Evolutionary conservation across 2,329 filamentous ascomycete genomes (phyloP).

Genomic region (Corinectria fuckeliana): DNA sequence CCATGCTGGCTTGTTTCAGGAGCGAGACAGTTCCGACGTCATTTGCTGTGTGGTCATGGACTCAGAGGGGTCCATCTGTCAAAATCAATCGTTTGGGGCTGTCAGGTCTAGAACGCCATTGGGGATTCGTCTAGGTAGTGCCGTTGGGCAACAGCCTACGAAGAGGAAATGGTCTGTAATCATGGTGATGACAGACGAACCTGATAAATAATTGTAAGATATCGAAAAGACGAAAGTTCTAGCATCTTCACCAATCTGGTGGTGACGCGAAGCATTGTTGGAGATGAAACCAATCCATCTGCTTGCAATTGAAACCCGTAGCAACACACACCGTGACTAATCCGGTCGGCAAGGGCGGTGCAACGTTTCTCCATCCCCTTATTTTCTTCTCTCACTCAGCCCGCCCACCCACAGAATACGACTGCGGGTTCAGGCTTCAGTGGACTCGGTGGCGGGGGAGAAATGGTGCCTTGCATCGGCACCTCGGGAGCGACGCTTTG

Average conservation of each 20-base stretch:
- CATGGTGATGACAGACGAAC: background rate
- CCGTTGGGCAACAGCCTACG: background rate
- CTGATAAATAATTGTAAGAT: background rate
- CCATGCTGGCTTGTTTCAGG: background rate
- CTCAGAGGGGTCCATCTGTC: background rate
- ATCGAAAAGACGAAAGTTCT: background rate
- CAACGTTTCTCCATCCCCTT: background rate
- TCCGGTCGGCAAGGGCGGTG: background rate
- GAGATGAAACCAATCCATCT: background rate
- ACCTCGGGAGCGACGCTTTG: constrained; percentile 2
- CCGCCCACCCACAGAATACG: background rate
- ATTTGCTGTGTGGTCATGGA: background rate
- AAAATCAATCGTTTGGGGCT: background rate
- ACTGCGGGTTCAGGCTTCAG: background rate
- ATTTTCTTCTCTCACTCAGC: background rate
- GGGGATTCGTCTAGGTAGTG: background rate
- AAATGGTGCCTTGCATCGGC: constrained; percentile 13
- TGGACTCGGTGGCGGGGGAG: background rate
- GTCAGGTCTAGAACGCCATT: background rate
- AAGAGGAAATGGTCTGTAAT: background rate
- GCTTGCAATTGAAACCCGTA: background rate
- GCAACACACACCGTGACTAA: background rate
- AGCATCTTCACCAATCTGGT: background rate
- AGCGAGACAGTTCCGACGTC: background rate
- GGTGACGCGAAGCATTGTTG: background rate